Base-by-base conservation (phyloP, 352 stramenopile genomes). In the Phytopythium mirpurense region DNA sequence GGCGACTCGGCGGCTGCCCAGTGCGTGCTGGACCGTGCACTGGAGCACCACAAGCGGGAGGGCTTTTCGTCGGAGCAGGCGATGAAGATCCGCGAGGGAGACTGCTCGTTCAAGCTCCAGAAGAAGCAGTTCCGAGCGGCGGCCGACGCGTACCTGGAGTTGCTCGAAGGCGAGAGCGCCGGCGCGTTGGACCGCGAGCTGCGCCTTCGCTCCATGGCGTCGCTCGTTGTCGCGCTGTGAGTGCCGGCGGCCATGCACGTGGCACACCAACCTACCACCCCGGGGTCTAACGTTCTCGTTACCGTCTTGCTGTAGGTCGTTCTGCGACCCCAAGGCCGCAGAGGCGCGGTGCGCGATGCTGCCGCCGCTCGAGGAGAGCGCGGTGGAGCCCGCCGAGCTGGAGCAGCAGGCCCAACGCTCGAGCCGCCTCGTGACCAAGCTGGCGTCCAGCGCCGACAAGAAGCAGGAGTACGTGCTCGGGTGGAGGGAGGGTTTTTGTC, bases 21-120 rank as follows among this genome's bases (percentile, higher is more conserved):
- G 57, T 34, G 47, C 5, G 75, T 87, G 59, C 62, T 91, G 35
- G 53, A 84, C 51, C 59, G 56, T 14, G 76, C 81, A 4, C 43
- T 91, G 26, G 65, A 54, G 51, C 63, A 81, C 62, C 67, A 90
- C 66, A 76, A 71, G 56, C 55, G 65, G 29, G 26, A 54, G n/a
- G 68, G 86, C 53, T 86, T 74, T 56, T 71, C 67, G 27, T 89
- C 78, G 15, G 60, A 74, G 23, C 54, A 69, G 27, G 76, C 74
- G 32, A 78, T 88, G 66, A 80, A 86, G 64, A 74, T 93, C 57
- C 78, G 79, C 42, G 83, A 93, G 55, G 83, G 80, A 42, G 77
- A 89, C 52, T 90, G 80, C 65, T 72, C 73, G 60, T 80, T 82
- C 68, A 88, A 91, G 64, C 75, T 93, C 49, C 67, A 86, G 51